Evolutionary conservation across 2,329 filamentous ascomycete genomes (phyloP).

Genomic region (Pestalotiopsis sp.): DNA sequence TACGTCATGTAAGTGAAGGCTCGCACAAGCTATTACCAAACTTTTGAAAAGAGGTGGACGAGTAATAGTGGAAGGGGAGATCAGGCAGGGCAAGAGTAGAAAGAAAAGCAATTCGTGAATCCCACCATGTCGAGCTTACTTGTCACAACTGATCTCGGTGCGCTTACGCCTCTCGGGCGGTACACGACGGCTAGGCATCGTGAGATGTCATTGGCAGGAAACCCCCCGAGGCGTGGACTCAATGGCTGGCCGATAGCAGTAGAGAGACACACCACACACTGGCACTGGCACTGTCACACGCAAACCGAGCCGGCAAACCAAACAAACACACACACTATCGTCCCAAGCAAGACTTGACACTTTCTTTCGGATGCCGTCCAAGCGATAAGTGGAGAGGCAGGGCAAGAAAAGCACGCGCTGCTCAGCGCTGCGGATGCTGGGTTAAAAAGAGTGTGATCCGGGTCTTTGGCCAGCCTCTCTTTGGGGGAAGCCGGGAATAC

Average conservation of each 20-base stretch:
- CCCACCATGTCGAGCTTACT: constrained; percentile 10
- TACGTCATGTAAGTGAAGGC: not conserved
- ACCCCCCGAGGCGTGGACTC: not conserved
- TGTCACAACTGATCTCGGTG: constrained; percentile 46
- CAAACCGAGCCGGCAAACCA: not conserved
- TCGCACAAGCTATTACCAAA: not conserved
- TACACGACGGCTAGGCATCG: constrained; percentile 31
- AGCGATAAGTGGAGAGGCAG: constrained; percentile 10
- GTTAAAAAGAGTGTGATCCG: constrained; percentile 4
- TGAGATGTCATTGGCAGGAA: constrained; percentile 2
- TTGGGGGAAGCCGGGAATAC: not conserved
- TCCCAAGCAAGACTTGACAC: not conserved
- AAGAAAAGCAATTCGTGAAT: not conserved
- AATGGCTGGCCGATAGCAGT: not conserved
- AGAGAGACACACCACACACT: not conserved
- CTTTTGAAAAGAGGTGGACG: not conserved
- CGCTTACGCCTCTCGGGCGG: constrained; percentile 45
- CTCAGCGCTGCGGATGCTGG: constrained; percentile 7
- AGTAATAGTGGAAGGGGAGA: not conserved
- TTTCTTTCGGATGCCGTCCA: constrained; percentile 4
- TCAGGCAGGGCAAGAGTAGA: not conserved
- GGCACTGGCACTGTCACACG: not conserved
- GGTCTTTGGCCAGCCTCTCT: not conserved
- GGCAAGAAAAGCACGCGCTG: not conserved
- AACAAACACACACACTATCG: not conserved